Evolutionary conservation across 1,139 yeast species (phyloP), one percentile per base, ranked within the genome.

Genomic region (Saccharomyces pastorianus): DNA sequence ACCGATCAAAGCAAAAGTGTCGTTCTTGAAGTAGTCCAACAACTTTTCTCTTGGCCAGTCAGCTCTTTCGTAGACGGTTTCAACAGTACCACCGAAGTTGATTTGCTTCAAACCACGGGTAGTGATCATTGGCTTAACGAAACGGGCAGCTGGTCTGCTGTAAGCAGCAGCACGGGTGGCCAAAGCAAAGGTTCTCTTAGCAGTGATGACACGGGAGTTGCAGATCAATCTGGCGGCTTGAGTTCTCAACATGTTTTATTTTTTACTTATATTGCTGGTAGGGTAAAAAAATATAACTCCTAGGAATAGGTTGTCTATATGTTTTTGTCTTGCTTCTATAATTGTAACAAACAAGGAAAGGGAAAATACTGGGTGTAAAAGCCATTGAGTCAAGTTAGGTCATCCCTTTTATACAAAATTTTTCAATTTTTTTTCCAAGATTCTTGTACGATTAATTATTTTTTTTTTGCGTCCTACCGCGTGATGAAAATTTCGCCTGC

Each of bases 31-130:
- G 83, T 90, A 93, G 71, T 90, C 95, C 64, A 85, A 81, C 71
- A 93, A 82, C 81, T 87, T 93, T 80, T 93, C 99, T 74, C 86
- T 83, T 77, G 99, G 99, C 99, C 99, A 93, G 87, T 93, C 99
- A 67, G 89, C 85, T 79, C 99, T 89, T 82, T 93, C 98, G 81
- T 93, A 93, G 65, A 93, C 99, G 67, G 85, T 77, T 80, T 91
- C 98, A 71, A 87, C 91, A 65, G 84, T 83, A 76, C 97, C 98
- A 75, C 90, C 97, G 71, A 93, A 93, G 84, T 89, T 89, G 79
- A 93, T 95, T 78, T 90, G 83, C 83, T 93, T 89, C 71, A 91
- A 74, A 78, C 98, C 98, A 78, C 97, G 88, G 65, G 77, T 73
- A 63, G 73, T 76, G 49, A 68, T 66, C 61, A 66, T 52, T 56